phyloP scores from a whole-genome alignment of 805 yeast genomes.

The Candida glaebosa region DNA sequence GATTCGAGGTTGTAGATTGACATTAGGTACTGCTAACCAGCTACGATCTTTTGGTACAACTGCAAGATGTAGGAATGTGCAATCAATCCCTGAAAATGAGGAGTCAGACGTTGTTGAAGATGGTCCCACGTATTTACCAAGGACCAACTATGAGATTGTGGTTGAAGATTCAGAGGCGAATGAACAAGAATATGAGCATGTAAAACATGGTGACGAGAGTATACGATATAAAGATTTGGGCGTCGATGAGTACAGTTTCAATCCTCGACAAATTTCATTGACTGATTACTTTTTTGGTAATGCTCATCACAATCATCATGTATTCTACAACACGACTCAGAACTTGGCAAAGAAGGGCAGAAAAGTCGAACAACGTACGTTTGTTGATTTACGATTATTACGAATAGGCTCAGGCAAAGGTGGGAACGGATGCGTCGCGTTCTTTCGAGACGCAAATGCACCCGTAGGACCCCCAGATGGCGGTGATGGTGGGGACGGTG shows the following conservation, averaged over 20 bases:
- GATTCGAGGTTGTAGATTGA: background rate
- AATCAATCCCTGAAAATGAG: background rate
- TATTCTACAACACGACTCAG: slow-evolving; percentile 11
- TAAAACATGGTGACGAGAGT: slow-evolving; percentile 4
- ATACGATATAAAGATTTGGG: slow-evolving; percentile 16
- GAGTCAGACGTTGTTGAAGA: background rate
- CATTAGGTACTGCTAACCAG: background rate
- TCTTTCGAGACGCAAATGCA: slow-evolving; percentile 79
- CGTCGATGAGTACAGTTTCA: slow-evolving; percentile 12
- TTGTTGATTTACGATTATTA: slow-evolving; percentile 63
- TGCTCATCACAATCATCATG: slow-evolving; percentile 36
- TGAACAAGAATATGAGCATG: background rate
- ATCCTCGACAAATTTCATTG: slow-evolving; percentile 18
- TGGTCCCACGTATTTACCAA: slow-evolving; percentile 2
- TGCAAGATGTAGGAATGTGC: background rate
- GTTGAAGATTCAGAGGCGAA: background rate
- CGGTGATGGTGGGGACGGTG: slow-evolving; percentile 98
- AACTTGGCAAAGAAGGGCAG: slow-evolving; percentile 23
- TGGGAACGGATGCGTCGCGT: slow-evolving; percentile 85
- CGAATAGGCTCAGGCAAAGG: slow-evolving; percentile 76
- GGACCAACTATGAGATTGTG: background rate
- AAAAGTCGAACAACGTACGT: slow-evolving; percentile 35
- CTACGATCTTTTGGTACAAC: background rate
- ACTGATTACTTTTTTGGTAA: slow-evolving; percentile 41
- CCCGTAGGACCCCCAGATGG: slow-evolving; percentile 96